Evolutionary conservation across 495 filamentous ascomycete genomes (phyloP).

Genomic region (Bombardia bombarda): DNA sequence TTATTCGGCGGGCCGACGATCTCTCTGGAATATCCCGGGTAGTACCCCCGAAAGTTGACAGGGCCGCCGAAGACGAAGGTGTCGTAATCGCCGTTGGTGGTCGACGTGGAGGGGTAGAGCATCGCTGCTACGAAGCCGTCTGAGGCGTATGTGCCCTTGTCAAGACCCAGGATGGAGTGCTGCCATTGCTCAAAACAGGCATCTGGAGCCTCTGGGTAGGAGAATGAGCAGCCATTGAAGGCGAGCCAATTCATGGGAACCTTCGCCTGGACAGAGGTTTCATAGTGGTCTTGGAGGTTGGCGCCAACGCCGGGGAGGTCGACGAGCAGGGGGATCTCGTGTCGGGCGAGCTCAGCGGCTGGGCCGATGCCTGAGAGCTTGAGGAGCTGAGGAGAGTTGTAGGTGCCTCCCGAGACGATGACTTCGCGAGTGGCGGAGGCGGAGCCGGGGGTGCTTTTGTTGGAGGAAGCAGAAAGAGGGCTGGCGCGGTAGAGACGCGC

Average conservation of each 20-base stretch:
- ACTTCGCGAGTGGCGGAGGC: constrained; percentile 50
- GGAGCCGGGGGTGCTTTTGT: constrained; percentile 32
- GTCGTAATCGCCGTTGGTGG: constrained; percentile 34
- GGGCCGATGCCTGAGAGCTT: constrained; percentile 58
- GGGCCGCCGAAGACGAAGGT: constrained; percentile 47
- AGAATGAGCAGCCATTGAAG: constrained; percentile 41
- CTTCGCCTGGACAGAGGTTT: constrained; percentile 40
- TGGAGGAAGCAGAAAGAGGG: constrained; percentile 25
- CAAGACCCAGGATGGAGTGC: constrained; percentile 18
- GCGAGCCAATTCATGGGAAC: constrained; percentile 33
- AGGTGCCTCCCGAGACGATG: constrained; percentile 53
- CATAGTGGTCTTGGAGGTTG: constrained; percentile 63
- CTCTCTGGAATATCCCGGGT: constrained; percentile 30
- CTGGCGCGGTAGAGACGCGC: constrained; percentile 52
- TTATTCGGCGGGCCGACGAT: constrained; percentile 10
- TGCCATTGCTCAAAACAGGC: constrained; percentile 45
- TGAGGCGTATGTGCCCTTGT: constrained; percentile 42
- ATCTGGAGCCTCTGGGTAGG: constrained; percentile 25
- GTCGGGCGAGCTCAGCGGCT: constrained; percentile 31
- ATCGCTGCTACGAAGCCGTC: constrained; percentile 40
- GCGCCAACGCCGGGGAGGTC: constrained; percentile 55
- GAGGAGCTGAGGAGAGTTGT: constrained; percentile 56
- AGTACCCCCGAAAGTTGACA: constrained; percentile 46
- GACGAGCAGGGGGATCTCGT: constrained; percentile 42
- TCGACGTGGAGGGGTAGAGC: constrained; percentile 34